Evolutionary conservation across 495 filamentous ascomycete species (phyloP).

Genomic region (Sphaerosporella brunnea): DNA sequence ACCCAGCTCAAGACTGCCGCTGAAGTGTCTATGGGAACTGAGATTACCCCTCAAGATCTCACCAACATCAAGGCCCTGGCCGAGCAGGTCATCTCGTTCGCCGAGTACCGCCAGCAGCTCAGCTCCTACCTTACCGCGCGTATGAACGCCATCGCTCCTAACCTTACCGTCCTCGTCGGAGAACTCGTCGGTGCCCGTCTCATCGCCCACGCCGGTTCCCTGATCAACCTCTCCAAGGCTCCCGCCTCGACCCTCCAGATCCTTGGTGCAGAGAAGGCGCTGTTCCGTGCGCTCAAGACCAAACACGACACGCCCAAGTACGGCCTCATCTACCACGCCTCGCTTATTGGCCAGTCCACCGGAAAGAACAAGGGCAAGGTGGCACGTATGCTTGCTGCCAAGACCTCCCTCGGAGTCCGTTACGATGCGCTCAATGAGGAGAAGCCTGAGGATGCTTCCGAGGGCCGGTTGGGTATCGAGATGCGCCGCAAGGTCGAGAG

Average conservation of each 20-base stretch:
- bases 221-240: constrained; percentile 92
- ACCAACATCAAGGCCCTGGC: constrained; percentile 79
- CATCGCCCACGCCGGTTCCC: constrained; percentile 85
- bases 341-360: constrained; percentile 85
- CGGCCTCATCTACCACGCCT: constrained; percentile 95
- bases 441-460: constrained; percentile 60
- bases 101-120: constrained; percentile 75
- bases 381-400: constrained; percentile 83
- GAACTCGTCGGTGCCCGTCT: constrained; percentile 88
- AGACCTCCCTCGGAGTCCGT: constrained; percentile 79
- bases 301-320: constrained; percentile 99
- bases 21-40: constrained; percentile 95
- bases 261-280: constrained; percentile 92
- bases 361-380: constrained; percentile 99
- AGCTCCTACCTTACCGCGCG: constrained; percentile 75
- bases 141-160: constrained; percentile 94
- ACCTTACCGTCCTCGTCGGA: constrained; percentile 83
- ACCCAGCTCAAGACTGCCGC: constrained; percentile 78
- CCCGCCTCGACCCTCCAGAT: constrained; percentile 94
- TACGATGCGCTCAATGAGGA: constrained; percentile 79
- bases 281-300: constrained; percentile 95
- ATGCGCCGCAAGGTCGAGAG: constrained; percentile 67
- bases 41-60: constrained; percentile 77
- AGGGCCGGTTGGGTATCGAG: constrained; percentile 45
- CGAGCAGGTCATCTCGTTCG: constrained; percentile 78